phyloP scores from a whole-genome alignment of 2,329 filamentous ascomycete species.

The Lachnellula cervina region DNA sequence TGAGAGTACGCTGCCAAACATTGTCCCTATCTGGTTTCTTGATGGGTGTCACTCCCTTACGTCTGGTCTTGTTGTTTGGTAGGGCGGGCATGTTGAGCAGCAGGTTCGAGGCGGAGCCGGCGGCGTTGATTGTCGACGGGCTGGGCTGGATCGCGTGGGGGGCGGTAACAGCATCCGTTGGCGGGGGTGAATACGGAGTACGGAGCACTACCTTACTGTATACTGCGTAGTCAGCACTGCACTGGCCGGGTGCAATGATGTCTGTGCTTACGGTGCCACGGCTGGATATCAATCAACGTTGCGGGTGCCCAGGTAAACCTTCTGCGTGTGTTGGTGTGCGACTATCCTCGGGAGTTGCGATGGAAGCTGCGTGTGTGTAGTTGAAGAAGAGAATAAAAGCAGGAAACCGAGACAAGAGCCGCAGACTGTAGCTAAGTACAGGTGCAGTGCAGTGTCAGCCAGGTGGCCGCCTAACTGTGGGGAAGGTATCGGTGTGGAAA shows the following conservation, averaged over 20 bases:
- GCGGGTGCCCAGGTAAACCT: too few species aligned
- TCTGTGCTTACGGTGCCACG: too few species aligned
- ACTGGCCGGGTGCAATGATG: too few species aligned
- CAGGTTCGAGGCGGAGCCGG: not conserved
- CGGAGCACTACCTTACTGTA: too few species aligned
- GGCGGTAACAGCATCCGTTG: not conserved
- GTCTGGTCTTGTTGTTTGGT: conserved; percentile 7
- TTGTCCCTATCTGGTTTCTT: conserved; percentile 9
- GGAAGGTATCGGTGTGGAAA: not conserved
- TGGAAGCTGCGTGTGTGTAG: too few species aligned
- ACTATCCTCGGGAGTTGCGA: too few species aligned
- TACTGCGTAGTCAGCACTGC: too few species aligned
- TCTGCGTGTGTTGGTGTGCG: too few species aligned
- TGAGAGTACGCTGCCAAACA: conserved; percentile 12
- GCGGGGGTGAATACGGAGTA: too few species aligned
- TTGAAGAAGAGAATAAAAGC: too few species aligned
- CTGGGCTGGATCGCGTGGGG: not conserved
- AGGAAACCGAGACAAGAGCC: too few species aligned
- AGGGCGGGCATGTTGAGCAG: conserved; percentile 14
- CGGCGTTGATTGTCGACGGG: not conserved
- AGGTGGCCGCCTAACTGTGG: not conserved
- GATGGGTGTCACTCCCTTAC: conserved; percentile 9
- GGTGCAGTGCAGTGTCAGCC: not conserved
- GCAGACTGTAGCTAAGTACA: not conserved
- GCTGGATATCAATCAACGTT: too few species aligned